Evolutionary conservation across 352 stramenopile species (phyloP), one percentile per base, ranked within the genome.

Genomic region (Globisporangium radiosum): DNA sequence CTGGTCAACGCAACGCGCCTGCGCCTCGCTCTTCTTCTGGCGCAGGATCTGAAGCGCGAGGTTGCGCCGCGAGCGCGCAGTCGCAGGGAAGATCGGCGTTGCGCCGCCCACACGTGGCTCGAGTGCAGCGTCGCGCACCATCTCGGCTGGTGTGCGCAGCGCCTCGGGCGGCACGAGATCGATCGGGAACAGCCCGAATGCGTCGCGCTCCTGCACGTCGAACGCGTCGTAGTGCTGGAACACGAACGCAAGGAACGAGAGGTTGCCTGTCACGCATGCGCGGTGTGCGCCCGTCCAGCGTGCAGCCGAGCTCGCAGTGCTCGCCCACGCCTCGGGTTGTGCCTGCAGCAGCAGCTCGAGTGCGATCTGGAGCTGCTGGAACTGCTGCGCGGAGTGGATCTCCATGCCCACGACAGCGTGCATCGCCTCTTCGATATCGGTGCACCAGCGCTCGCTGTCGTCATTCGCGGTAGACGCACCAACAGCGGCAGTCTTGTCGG

Each of bases 281-380:
- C 73, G 73, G 62, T 86, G 78, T 11, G 76, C 68, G 3, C 70
- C 71, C 42, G 75, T 81, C 78, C 78, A 88, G 37, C 60, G 59
- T 33, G 56, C 62, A 15, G 68, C 49, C 25, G 25, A 33, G 60
- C 84, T 86, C 45, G 54, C 68, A 5, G 54, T 55, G 5, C n/a
- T 56, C 15, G 53, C 62, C 72, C 70, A 81, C 4, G 60, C 61
- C 14, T 60, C 36, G 13, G 72, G 68, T 36, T 64, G 60, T 9
- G 65, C 60, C 10, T 77, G 71, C n/a, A 88, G 42, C 25, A 88
- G 57, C 10, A 88, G 56, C 52, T 88, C 78, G 15, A 88, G 56
- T 9, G 78, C 75, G 53, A 88, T 88, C 64, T 81, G 75, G 25
- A 76, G 56, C 59, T 85, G 78, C 64, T 88, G 78, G 50, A 83